Conservation (phyloP, 163 green algal genomes). For the Prototheca cutis region DNA sequence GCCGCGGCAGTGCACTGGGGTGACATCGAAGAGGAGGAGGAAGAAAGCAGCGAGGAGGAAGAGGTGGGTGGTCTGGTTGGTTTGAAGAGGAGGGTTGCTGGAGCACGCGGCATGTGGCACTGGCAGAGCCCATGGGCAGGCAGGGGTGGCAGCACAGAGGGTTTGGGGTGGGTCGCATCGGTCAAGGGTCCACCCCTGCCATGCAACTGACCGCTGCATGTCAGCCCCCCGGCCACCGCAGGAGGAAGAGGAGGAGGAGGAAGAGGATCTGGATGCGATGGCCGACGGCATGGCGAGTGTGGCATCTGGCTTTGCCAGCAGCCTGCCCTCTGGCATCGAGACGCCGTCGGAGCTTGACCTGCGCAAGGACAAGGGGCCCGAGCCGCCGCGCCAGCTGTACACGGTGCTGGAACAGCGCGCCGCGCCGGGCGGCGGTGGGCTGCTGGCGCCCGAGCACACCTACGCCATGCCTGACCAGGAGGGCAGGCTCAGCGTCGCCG, state of each 20-base stretch:
- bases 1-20: slow-evolving; percentile 39
- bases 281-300: slow-evolving; percentile 50
- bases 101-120: no score
- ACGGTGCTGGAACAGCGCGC: slow-evolving; percentile 69
- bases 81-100: slow-evolving; percentile 17
- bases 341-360: slow-evolving; percentile 72
- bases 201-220: no score
- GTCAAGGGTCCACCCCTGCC: no score
- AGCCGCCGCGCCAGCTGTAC: slow-evolving; percentile 46
- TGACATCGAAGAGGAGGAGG: slow-evolving; percentile 61
- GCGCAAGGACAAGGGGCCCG: slow-evolving; percentile 59
- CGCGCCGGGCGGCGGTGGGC: slow-evolving; percentile 26
- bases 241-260: slow-evolving; percentile 19
- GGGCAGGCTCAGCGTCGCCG: neutral
- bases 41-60: slow-evolving; percentile 63
- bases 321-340: slow-evolving; percentile 65
- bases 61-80: slow-evolving; percentile 26
- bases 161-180: no score
- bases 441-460: slow-evolving; percentile 82
- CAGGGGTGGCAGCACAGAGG: no score
- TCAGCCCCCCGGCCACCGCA: no score
- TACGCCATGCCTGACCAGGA: slow-evolving; percentile 72
- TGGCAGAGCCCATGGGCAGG: no score
- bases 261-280: slow-evolving; percentile 43
- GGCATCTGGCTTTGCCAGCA: slow-evolving; percentile 52